phyloP scores from a whole-genome alignment of 2,329 filamentous ascomycete species.

The Myotisia sp. region DNA sequence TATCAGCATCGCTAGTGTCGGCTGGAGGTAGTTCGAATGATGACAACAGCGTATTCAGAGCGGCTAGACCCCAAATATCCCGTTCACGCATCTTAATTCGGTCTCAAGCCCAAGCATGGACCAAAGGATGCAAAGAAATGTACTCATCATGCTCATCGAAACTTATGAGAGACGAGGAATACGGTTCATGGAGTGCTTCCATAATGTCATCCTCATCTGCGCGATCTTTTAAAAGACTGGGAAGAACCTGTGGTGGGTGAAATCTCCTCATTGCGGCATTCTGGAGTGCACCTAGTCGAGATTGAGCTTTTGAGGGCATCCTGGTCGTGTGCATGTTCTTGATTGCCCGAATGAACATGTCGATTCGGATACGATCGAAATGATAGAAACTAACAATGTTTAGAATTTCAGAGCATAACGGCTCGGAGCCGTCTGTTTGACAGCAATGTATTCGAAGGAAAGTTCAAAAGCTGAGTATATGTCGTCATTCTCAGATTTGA shows the following conservation, averaged over 20 bases:
- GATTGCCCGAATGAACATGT: no score
- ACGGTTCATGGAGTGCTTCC: constrained; percentile 11
- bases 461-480: constrained; percentile 19
- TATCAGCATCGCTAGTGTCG: constrained; percentile 7
- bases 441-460: constrained; percentile 15
- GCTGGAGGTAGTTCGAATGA: constrained; percentile 8
- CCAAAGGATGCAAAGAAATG: constrained; percentile 20
- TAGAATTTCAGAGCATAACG: constrained; percentile 14
- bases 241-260: background rate
- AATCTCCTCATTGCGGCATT: constrained; percentile 5
- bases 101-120: constrained; percentile 21
- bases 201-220: constrained; percentile 9
- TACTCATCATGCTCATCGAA: constrained; percentile 14
- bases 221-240: constrained; percentile 1
- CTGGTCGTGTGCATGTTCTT: no score
- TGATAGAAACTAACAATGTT: constrained; percentile 16
- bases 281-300: no score
- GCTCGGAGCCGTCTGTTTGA: constrained; percentile 9
- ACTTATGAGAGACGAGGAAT: constrained; percentile 11
- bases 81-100: constrained; percentile 11
- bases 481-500: constrained; percentile 7
- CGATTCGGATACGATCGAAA: constrained; percentile 17
- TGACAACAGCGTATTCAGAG: constrained; percentile 11
- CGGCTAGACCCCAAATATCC: constrained; percentile 9
- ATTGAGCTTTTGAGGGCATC: no score